Evolutionary conservation across 371 early-diverging fungal genomes (phyloP), one percentile per base, ranked within the genome.

Genomic region (Apophysomyces trapeziformis): DNA sequence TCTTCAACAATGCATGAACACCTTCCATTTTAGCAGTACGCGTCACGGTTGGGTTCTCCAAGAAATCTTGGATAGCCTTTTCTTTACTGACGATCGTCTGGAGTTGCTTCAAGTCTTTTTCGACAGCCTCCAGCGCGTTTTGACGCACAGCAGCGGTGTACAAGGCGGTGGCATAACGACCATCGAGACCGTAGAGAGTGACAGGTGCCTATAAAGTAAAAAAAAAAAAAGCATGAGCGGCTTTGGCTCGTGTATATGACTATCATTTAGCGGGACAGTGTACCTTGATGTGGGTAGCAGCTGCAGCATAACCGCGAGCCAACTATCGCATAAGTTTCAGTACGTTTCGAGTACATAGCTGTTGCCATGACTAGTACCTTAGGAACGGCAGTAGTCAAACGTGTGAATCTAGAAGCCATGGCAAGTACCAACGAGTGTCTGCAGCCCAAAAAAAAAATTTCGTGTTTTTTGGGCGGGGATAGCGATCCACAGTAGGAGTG

Each of bases 101-200:
- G 71, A 98, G 80, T 62, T 83, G 74, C 72, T 80, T 85, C 66
- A 98, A 85, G 62, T 97, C 99, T 63, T 81, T 69, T 74, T 98
- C 97, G 60, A 98, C 96, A 32, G 88, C 78, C 13, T 93, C 89
- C 69, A 97, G 89, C 18, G 76, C 77, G 74, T 92, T 89, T 83
- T 89, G 86, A 76, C 93, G 93, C 71, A 90, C 86, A 35, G 97
- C 97, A 56, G 99, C 99, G 61, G 93, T 87, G 90, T 90, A 98
- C 65, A 98, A 89, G 43, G 99, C 98, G 26, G 97, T 96, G 64
- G 99, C 98, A 76, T 98, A 98, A 73, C 96, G 94, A 72, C 99
- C 99, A 61, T 96, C 95, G 76, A 98, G 91, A 70, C 96, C 96
- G 87, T 92, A 90, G 60, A 98, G 87, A 44, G 88, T 85, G 46